These are phyloP conservation scores for Fomes fomentarius DNA, from an alignment of 1,284 basidiomycete genomes.

Conservation along the genomic window DNA sequence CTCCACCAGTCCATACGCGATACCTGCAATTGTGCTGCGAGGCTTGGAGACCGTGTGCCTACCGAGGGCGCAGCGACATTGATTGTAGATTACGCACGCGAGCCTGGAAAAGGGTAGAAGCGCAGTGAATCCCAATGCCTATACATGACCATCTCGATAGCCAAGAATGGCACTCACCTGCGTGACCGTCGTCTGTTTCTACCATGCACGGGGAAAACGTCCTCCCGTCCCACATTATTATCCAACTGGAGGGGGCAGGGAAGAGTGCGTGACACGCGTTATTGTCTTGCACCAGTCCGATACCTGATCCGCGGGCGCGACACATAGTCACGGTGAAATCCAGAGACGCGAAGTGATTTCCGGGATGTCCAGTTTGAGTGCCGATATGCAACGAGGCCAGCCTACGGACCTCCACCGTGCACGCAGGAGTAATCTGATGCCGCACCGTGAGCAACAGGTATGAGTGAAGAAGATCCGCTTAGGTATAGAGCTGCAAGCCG, in stretches of 20 bases:
- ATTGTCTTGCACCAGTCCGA: slow-evolving; percentile 1
- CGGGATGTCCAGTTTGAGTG: slow-evolving; percentile 7
- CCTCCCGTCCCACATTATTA: slow-evolving; percentile 6
- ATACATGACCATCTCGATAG: background rate
- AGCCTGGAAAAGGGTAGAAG: background rate
- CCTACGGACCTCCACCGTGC: background rate
- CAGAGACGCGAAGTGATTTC: background rate
- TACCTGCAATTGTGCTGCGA: slow-evolving; percentile 10
- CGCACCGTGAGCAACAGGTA: background rate
- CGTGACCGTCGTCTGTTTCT: background rate
- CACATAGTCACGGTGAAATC: background rate
- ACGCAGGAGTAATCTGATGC: background rate
- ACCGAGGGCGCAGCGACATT: slow-evolving; percentile 9
- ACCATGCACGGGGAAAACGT: background rate
- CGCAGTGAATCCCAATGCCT: background rate
- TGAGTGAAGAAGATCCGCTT: background rate
- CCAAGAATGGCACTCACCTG: background rate
- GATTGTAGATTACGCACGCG: background rate
- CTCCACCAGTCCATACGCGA: background rate
- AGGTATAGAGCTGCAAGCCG: slow-evolving; percentile 7
- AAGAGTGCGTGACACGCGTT: background rate
- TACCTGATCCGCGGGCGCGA: slow-evolving; percentile 1
- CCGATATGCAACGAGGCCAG: slow-evolving; percentile 10
- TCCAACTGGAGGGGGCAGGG: background rate
- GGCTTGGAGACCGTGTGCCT: slow-evolving; percentile 2